Conservation (phyloP, 208 protist genomes). For the Porcisia deanei region DNA sequence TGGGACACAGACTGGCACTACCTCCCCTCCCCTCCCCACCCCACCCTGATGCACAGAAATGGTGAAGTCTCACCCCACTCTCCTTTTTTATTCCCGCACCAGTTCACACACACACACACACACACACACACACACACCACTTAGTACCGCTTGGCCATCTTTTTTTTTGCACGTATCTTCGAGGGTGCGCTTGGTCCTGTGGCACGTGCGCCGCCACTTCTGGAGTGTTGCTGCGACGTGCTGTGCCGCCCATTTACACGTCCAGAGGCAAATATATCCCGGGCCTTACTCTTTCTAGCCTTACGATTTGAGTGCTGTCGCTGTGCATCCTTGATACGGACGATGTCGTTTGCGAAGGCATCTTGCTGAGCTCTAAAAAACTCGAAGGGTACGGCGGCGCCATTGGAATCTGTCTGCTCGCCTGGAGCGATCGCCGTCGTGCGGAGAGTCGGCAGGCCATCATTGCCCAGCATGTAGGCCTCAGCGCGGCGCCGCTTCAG, state of each 20-base stretch:
- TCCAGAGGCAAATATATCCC: background rate
- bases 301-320: slow-evolving; percentile 14
- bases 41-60: background rate
- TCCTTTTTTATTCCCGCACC: no score
- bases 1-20: no score
- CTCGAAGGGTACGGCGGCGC: slow-evolving; percentile 42
- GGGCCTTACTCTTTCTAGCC: background rate
- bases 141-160: slow-evolving; percentile 30
- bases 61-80: background rate
- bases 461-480: slow-evolving; percentile 31
- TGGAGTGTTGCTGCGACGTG: background rate
- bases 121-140: no score
- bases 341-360: slow-evolving; percentile 77
- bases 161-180: slow-evolving; percentile 2
- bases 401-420: background rate
- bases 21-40: no score
- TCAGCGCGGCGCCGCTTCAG: slow-evolving; percentile 56
- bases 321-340: slow-evolving; percentile 62
- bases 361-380: slow-evolving; percentile 69
- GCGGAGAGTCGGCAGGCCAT: slow-evolving; percentile 41
- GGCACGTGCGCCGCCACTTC: background rate
- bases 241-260: background rate
- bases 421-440: slow-evolving; percentile 43
- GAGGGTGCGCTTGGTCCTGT: background rate
- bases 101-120: background rate